Conservation (phyloP, 805 yeast species). For the Nakazawaea holstii region DNA sequence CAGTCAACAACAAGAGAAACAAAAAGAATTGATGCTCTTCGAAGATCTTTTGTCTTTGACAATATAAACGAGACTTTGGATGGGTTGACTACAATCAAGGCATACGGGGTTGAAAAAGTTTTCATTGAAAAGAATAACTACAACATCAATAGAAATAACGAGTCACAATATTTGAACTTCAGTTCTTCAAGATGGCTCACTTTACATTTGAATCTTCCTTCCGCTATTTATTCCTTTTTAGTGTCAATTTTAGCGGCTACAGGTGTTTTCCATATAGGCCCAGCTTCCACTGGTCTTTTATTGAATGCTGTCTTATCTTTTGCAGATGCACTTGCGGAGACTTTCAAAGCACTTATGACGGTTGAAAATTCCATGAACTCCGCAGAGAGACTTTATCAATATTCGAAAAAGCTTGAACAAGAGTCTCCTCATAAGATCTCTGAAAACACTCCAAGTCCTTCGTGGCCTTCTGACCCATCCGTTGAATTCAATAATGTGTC, state of each 20-base stretch:
- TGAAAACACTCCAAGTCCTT: slow-evolving; percentile 35
- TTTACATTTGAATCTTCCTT: slow-evolving; percentile 43
- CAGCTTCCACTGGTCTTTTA: slow-evolving; percentile 59
- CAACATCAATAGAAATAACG: slow-evolving; percentile 31
- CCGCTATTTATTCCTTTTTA: slow-evolving; percentile 39
- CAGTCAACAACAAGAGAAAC: slow-evolving; percentile 47
- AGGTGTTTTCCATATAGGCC: slow-evolving; percentile 49
- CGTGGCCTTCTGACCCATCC: slow-evolving; percentile 66
- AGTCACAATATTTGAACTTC: slow-evolving; percentile 43
- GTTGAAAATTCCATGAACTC: slow-evolving; percentile 56
- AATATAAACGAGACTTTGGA: slow-evolving; percentile 43
- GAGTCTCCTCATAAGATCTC: too few relatives aligned
- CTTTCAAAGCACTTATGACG: slow-evolving; percentile 37
- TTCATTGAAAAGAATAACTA: slow-evolving; percentile 31
- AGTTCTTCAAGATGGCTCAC: slow-evolving; percentile 63
- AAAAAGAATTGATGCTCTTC: slow-evolving; percentile 45
- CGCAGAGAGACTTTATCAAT: slow-evolving; percentile 55
- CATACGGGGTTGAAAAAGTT: slow-evolving; percentile 29
- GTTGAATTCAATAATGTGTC: slow-evolving; percentile 51
- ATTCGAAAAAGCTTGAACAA: slow-evolving; percentile 50
- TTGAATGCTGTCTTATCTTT: slow-evolving; percentile 54
- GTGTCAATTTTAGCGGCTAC: slow-evolving; percentile 55
- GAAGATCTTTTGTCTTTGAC: slow-evolving; percentile 45
- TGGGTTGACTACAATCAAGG: slow-evolving; percentile 44
- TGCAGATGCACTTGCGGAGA: slow-evolving; percentile 50